Percentiles rank a stretch among this genome's conserved stretches.
phyloP scores from a whole-genome alignment of 148 eudicot species.

The Nepenthes gracilis region DNA sequence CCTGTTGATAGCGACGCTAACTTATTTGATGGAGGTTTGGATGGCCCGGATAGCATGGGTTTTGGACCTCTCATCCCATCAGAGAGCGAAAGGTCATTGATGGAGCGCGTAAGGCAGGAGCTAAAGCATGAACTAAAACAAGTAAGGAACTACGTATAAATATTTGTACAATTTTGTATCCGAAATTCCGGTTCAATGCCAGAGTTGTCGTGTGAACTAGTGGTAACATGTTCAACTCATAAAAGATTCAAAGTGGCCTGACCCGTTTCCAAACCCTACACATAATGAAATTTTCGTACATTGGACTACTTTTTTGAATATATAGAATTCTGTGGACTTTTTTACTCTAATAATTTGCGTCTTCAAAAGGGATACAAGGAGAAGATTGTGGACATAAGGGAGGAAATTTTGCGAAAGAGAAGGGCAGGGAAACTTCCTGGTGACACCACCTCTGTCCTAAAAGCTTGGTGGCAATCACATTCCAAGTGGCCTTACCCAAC shows the following conservation, averaged over 20 bases:
- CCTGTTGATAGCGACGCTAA: conserved; percentile 58
- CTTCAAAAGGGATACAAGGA: conserved; percentile 75
- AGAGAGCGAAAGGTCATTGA: conserved; percentile 75
- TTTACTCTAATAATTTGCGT: not conserved
- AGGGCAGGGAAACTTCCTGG: conserved; percentile 96
- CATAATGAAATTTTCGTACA: too few species aligned
- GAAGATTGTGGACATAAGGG: conserved; percentile 86
- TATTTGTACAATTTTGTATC: too few species aligned
- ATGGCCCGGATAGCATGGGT: conserved; percentile 52
- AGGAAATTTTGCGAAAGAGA: conserved; percentile 88
- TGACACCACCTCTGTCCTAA: conserved; percentile 84
- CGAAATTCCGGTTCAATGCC: too few species aligned
- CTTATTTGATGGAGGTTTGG: conserved; percentile 65
- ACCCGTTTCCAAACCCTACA: too few species aligned
- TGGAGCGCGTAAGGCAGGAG: conserved; percentile 97
- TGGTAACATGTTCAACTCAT: too few species aligned
- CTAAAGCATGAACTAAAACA: conserved; percentile 44
- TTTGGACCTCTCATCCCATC: conserved; percentile 82
- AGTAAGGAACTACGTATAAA: not conserved
- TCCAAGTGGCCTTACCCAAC: conserved; percentile 98
- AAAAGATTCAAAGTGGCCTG: too few species aligned
- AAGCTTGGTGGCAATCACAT: conserved; percentile 97
- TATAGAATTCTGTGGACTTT: not conserved
- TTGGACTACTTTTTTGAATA: too few species aligned
- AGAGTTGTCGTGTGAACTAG: too few species aligned